Evolutionary conservation across 1,284 basidiomycete species (phyloP).

Genomic region (Phellopilus nigrolimitatus): DNA sequence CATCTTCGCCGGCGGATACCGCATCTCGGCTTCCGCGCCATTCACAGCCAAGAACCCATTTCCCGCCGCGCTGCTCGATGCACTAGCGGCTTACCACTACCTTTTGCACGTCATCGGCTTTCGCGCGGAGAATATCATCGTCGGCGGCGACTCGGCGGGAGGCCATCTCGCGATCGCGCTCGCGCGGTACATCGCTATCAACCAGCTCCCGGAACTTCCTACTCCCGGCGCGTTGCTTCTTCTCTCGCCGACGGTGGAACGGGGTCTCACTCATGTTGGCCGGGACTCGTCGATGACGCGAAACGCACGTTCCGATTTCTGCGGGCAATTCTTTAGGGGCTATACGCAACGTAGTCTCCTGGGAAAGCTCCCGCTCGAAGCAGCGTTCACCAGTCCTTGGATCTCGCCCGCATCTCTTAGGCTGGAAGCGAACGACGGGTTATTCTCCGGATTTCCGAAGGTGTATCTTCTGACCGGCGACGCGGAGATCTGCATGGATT

Average conservation of each 20-base stretch:
- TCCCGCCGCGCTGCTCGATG: slow-evolving; percentile 41
- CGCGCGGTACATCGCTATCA: slow-evolving; percentile 26
- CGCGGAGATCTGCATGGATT: slow-evolving; percentile 32
- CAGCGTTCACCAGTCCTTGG: slow-evolving; percentile 16
- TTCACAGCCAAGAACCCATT: slow-evolving; percentile 29
- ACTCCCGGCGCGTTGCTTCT: slow-evolving; percentile 35
- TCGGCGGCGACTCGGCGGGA: slow-evolving; percentile 52
- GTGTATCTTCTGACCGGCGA: slow-evolving; percentile 33
- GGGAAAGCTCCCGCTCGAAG: slow-evolving; percentile 19
- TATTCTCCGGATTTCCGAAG: slow-evolving; percentile 31
- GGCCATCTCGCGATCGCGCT: slow-evolving; percentile 41
- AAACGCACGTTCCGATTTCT: slow-evolving; percentile 23
- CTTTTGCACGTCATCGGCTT: slow-evolving; percentile 33
- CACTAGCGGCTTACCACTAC: slow-evolving; percentile 36
- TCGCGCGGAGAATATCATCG: slow-evolving; percentile 36
- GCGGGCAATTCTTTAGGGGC: slow-evolving; percentile 12
- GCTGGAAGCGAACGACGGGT: slow-evolving; percentile 18
- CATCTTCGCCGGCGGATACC: slow-evolving; percentile 24
- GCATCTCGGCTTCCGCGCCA: slow-evolving; percentile 24
- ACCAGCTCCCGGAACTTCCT: slow-evolving; percentile 21
- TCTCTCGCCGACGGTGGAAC: slow-evolving; percentile 38
- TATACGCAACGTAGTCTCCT: slow-evolving; percentile 23
- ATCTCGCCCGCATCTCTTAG: slow-evolving; percentile 22
- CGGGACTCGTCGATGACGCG: slow-evolving; percentile 19
- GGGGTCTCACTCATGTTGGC: slow-evolving; percentile 24